A percentile compares a stretch with the other conserved stretches of the same genome.
phyloP scores from a whole-genome alignment of 768 basidiomycete genomes.

The Mycena metata region DNA sequence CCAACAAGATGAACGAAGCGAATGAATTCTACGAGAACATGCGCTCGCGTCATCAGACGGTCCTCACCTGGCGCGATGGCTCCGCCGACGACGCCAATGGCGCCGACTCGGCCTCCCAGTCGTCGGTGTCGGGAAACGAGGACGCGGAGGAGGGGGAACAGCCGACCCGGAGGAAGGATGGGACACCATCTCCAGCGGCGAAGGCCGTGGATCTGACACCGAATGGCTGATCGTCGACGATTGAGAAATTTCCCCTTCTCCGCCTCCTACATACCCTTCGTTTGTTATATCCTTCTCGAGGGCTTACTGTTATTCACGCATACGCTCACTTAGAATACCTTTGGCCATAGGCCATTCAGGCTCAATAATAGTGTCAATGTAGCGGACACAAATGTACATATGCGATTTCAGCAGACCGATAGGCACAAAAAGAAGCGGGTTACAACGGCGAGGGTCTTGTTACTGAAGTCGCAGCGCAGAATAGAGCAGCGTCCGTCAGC shows the following conservation, averaged over 20 bases:
- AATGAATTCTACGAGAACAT: constrained; percentile 92
- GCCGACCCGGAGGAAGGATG: constrained; percentile 73
- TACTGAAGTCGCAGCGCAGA: no score
- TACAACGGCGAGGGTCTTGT: no score
- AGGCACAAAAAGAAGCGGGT: no score
- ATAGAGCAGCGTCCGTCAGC: no score
- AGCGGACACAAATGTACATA: constrained; percentile 10
- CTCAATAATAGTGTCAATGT: constrained; percentile 28
- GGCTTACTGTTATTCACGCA: constrained; percentile 12
- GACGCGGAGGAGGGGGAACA: constrained; percentile 63
- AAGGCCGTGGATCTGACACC: constrained; percentile 86
- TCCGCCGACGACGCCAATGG: constrained; percentile 49
- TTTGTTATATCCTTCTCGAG: constrained; percentile 27
- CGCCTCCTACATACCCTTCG: constrained; percentile 50
- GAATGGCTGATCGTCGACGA: constrained; percentile 89
- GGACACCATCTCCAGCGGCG: constrained; percentile 76
- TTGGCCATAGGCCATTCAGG: constrained; percentile 20
- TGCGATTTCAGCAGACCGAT: constrained; percentile 5
- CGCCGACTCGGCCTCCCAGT: constrained; percentile 48
- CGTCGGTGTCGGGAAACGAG: constrained; percentile 79
- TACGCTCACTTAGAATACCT: constrained; percentile 22
- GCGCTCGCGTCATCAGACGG: constrained; percentile 78
- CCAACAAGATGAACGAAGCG: constrained; percentile 95
- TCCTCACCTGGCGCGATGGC: constrained; percentile 68
- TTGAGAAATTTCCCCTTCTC: constrained; percentile 16